These are phyloP conservation scores for Fusarium armeniacum DNA, from an alignment of 2,329 filamentous ascomycete species.

Conservation along the genomic window DNA sequence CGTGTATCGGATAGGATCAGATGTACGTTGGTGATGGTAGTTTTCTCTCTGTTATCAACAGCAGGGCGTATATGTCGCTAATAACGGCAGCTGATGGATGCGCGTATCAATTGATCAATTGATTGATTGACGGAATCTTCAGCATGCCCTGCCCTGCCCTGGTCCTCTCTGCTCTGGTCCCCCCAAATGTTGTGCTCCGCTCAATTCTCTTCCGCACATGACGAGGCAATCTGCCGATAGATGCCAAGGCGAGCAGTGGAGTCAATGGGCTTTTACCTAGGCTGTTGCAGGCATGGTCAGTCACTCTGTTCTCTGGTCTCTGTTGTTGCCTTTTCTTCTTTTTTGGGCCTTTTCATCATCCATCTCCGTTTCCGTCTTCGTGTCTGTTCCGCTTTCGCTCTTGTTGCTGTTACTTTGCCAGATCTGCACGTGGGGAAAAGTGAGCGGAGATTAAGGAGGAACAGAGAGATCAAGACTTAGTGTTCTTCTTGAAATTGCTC, in stretches of 20 bases:
- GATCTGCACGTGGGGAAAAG: not conserved
- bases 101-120: not conserved
- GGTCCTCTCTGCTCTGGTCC: not conserved
- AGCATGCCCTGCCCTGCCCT: conserved; percentile 5
- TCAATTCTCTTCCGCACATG: conserved; percentile 21
- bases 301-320: conserved; percentile 7
- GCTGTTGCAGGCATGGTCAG: conserved; percentile 29
- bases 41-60: not conserved
- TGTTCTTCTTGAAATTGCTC: not conserved
- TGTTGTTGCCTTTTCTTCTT: conserved; percentile 32
- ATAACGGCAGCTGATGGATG: not conserved
- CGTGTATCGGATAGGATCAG: conserved; percentile 14
- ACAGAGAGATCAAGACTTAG: not conserved
- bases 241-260: conserved; percentile 35
- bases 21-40: conserved; percentile 12
- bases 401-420: conserved; percentile 10
- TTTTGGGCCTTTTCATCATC: conserved; percentile 29
- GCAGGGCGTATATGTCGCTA: not conserved
- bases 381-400: conserved; percentile 22
- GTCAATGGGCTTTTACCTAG: conserved; percentile 31
- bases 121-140: conserved; percentile 29
- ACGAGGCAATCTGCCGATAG: conserved; percentile 37
- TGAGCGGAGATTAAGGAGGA: not conserved
- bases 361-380: conserved; percentile 33
- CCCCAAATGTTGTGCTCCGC: conserved; percentile 19